Conservation (phyloP, 2,329 filamentous ascomycete genomes). For the Moelleriella libera region DNA sequence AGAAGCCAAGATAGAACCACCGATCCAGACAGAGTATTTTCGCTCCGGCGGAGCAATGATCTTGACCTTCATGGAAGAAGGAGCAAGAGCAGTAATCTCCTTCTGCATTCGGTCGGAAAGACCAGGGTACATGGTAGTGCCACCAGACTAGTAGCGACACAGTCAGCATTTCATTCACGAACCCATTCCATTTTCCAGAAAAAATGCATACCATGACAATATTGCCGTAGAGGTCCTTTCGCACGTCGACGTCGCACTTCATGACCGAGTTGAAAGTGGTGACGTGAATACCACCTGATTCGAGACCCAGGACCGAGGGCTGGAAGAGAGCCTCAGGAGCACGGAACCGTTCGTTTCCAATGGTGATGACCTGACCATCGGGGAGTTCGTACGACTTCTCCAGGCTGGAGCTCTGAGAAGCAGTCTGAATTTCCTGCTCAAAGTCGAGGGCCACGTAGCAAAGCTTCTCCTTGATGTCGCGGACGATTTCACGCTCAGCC, state of each 20-base stretch:
- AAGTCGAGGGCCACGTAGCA: slow-evolving; percentile 99
- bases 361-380: slow-evolving; percentile 98
- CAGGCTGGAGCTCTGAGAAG: slow-evolving; percentile 93
- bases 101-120: slow-evolving; percentile 99
- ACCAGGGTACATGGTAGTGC: slow-evolving; percentile 99
- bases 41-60: slow-evolving; percentile 99
- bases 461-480: slow-evolving; percentile 99
- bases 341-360: slow-evolving; percentile 99
- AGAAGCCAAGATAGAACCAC: slow-evolving; percentile 98
- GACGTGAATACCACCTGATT: slow-evolving; percentile 97
- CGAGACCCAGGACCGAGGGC: slow-evolving; percentile 93
- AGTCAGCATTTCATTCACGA: too few relatives aligned
- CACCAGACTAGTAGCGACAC: slow-evolving; percentile 67
- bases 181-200: background rate
- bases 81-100: slow-evolving; percentile 98
- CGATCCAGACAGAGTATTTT: slow-evolving; percentile 99
- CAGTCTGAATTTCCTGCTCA: slow-evolving; percentile 99
- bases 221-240: slow-evolving; percentile 99
- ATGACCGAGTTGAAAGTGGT: slow-evolving; percentile 99
- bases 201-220: slow-evolving; percentile 84
- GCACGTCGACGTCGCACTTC: slow-evolving; percentile 99
- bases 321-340: slow-evolving; percentile 99
- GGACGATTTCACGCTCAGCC: slow-evolving; percentile 99
- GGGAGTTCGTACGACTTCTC: slow-evolving; percentile 99
- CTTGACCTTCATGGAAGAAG: slow-evolving; percentile 99